These are phyloP conservation scores for Xylogone sp. DNA, from an alignment of 2,329 filamentous ascomycete species.

Conservation along the genomic window DNA sequence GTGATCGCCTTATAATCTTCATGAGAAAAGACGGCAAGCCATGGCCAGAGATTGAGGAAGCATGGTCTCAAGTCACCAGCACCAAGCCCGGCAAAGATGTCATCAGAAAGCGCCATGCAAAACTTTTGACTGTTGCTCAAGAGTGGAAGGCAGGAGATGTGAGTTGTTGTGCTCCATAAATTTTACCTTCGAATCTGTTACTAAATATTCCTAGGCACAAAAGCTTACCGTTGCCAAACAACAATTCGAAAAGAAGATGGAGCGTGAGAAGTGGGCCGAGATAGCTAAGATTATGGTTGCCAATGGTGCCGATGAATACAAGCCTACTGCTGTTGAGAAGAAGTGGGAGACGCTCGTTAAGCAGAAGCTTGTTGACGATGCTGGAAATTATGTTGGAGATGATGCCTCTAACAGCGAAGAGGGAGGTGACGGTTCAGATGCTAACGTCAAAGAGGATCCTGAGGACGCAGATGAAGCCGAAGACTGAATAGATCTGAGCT, in stretches of 20 bases:
- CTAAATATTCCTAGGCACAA: constrained; percentile 1
- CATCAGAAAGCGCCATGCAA: constrained; percentile 7
- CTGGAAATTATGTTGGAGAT: constrained; percentile 2
- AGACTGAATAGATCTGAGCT: too few relatives aligned
- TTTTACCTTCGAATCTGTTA: not conserved
- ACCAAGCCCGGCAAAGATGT: constrained; percentile 4
- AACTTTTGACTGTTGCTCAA: constrained; percentile 4
- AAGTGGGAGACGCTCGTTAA: constrained; percentile 8
- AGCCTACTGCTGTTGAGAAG: constrained; percentile 5
- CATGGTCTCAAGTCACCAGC: constrained; percentile 5
- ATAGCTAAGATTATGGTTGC: constrained; percentile 5
- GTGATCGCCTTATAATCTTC: constrained; percentile 8
- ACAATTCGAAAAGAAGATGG: constrained; percentile 4
- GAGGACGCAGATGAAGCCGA: not conserved
- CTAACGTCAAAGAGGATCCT: not conserved
- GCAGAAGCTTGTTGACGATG: constrained; percentile 5
- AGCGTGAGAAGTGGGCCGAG: constrained; percentile 6
- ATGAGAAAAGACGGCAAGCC: constrained; percentile 4
- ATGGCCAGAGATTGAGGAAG: constrained; percentile 7
- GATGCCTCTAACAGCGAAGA: not conserved
- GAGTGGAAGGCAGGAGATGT: constrained; percentile 10
- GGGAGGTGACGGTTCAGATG: not conserved
- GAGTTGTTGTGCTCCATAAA: constrained; percentile 2
- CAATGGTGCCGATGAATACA: constrained; percentile 2
- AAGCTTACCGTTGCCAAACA: constrained; percentile 6